Evolutionary conservation across 2,329 filamentous ascomycete genomes (phyloP), one percentile per base, ranked within the genome.

Genomic region (Knufia fluminis): DNA sequence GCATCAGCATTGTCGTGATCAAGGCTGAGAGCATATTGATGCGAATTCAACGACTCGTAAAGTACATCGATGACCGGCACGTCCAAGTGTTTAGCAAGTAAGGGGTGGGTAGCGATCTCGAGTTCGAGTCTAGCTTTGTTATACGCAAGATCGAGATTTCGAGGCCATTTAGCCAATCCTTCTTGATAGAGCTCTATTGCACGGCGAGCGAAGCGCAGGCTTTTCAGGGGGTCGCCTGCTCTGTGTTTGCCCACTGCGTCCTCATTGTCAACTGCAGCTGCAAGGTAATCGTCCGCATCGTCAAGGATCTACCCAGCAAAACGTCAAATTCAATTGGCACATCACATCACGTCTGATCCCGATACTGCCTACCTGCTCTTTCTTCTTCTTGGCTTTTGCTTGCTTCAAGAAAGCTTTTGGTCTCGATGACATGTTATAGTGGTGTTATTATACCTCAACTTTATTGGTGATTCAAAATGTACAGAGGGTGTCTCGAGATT

Each of bases 241-340:
- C 83, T 74, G 79, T 83, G 86, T 73, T 88, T 88, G 54, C 83
- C 82, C 4, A 81, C 83, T 3, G 79, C 79, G 64, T 85, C 80
- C 66, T 88, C 83, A 52, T 80, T 74, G 26, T 82, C 77, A 48
- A 86, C 82, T 9, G 82, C 83, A 20, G 75, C 78, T 74, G 79
- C 80, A 46, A 85, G 72, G 58, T 78, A 86, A 55, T 86, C 83
- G 67, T 85, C 82, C 46, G 79, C 78, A 1, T 78, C 78, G 50
- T 78, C 71, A 3, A 81, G 77, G 16, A 68, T 69, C 68, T 81
- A 31, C 4, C 12, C 3, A 36, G 16, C 4, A 16, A 31, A 36
- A 4, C 3, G 56, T 53, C 28, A 31, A n/a, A 39, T 19, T 31
- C 49, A 12, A 28, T 28, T 12, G 26, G 12, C 26, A 28, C 40